Evolutionary conservation across 1,284 basidiomycete species (phyloP).

Genomic region (Boletus austroedulis): DNA sequence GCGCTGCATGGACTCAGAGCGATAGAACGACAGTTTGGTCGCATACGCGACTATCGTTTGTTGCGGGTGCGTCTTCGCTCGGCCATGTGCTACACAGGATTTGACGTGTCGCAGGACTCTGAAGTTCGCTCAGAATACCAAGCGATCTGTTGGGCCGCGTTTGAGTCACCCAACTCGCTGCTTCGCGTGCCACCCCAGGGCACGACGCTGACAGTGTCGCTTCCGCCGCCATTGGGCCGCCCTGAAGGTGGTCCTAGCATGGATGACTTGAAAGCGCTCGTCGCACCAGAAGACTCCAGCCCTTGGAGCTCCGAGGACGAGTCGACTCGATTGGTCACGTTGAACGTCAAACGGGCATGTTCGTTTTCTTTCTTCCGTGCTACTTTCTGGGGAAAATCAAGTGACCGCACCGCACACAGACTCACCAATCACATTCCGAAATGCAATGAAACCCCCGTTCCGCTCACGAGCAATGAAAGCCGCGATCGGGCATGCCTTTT

Average conservation of each 20-base stretch:
- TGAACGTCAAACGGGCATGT: conserved; percentile 30
- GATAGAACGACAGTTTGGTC: conserved; percentile 56
- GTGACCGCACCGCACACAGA: conserved; percentile 7
- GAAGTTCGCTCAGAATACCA: conserved; percentile 44
- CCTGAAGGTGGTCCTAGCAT: conserved; percentile 38
- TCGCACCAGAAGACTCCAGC: conserved; percentile 14
- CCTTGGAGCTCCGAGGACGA: conserved; percentile 4
- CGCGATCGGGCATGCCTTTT: conserved; percentile 32
- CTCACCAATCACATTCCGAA: conserved; percentile 25
- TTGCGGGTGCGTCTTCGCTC: conserved; percentile 41
- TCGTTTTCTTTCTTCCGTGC: conserved; percentile 1
- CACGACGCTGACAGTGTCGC: conserved; percentile 23
- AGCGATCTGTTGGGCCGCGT: conserved; percentile 42
- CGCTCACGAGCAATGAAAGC: conserved; percentile 32
- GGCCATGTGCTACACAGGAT: neutral
- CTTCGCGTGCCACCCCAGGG: conserved; percentile 33
- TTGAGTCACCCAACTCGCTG: conserved; percentile 43
- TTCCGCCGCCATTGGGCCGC: conserved; percentile 22
- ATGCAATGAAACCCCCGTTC: conserved; percentile 20
- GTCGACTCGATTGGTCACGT: conserved; percentile 20
- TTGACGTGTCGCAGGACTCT: conserved; percentile 41
- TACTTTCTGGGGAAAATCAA: neutral
- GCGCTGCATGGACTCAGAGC: conserved; percentile 49
- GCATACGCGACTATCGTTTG: conserved; percentile 47
- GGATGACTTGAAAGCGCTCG: conserved; percentile 32